Base-by-base conservation (phyloP, 768 basidiomycete species). In the Mycena metata region DNA sequence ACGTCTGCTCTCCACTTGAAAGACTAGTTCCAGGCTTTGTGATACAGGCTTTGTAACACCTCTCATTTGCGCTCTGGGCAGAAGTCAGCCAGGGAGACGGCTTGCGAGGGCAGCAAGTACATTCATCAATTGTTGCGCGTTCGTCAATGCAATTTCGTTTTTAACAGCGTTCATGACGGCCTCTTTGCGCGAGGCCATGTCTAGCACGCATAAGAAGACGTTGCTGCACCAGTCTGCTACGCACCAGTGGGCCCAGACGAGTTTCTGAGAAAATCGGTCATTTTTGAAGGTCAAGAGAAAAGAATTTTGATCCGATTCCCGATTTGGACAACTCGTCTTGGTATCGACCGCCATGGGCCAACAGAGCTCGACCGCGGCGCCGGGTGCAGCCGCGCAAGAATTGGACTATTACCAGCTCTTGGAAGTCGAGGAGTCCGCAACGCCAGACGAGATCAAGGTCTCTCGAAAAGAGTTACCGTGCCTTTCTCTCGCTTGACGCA, bases 401-500 rank as follows among this genome's bases (percentile, higher is more conserved):
- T 56, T 45, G 41, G 91, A 96, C 76, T 97, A 96, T 77, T 98
- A 98, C 76, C 82, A 91, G 59, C 84, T 97, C 17, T 83, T 98
- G 5, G 89, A 90, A 47, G 86, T 98, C 1, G 89, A 90, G 43
- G 95, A 96, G 74, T 86, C 89, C 64, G 96, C 96, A 2, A 91
- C 91, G 1, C 79, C 85, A 21, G 95, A 96, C 47, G 96, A 98
- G 77, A 97, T 98, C 81, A 96, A 91, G 86, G 96, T 89, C 33
- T n/a, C 47, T 57, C 51, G 24, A n/a, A 21, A 39, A 41, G 21
- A 41, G 6, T 41, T 5, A 55, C 21, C 41, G 50, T 47, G 42
- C 23, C 42, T 51, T 67, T 47, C 43, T 50, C 60, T 51, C 26
- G 35, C 50, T 67, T 33, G 35, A 41, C 36, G n/a, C 49, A 30